Evolutionary conservation across 345 rosid species (phyloP).

Genomic region (Eucalyptus erythrocorys): DNA sequence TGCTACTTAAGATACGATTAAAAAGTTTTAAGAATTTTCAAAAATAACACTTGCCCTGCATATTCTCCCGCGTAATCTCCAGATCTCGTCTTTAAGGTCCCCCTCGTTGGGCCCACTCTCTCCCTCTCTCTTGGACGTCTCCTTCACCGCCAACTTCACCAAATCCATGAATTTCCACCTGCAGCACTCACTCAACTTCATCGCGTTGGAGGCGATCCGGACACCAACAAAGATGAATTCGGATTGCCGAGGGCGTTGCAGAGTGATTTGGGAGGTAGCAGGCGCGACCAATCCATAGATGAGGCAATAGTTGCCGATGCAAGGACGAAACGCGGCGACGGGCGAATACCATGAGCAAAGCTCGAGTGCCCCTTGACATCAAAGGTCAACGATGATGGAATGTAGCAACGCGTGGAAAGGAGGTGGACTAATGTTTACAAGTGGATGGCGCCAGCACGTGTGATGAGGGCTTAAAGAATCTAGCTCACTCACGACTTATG

Average conservation of each 20-base stretch:
- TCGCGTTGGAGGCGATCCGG: background rate
- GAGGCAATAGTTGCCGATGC: accelerated
- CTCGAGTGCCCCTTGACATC: background rate
- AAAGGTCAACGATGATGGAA: background rate
- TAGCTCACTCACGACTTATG: accelerated
- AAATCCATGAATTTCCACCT: background rate
- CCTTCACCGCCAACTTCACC: background rate
- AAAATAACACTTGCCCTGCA: background rate
- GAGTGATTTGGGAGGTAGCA: accelerated
- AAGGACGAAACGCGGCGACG: accelerated
- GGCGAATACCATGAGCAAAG: background rate
- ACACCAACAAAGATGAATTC: background rate
- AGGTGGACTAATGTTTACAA: accelerated
- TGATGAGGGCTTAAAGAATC: background rate
- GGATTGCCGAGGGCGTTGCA: background rate
- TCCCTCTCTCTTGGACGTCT: accelerated
- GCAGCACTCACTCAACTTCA: background rate
- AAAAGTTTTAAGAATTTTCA: background rate
- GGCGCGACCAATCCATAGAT: accelerated
- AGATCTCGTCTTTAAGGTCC: background rate
- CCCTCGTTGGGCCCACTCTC: background rate
- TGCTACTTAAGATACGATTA: background rate
- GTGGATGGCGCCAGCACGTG: accelerated
- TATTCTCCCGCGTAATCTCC: background rate
- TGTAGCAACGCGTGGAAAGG: accelerated